A percentile compares a stretch with the other conserved stretches of the same genome.
phyloP scores from a whole-genome alignment of 2,329 filamentous ascomycete species.

The Fusarium domesticum region DNA sequence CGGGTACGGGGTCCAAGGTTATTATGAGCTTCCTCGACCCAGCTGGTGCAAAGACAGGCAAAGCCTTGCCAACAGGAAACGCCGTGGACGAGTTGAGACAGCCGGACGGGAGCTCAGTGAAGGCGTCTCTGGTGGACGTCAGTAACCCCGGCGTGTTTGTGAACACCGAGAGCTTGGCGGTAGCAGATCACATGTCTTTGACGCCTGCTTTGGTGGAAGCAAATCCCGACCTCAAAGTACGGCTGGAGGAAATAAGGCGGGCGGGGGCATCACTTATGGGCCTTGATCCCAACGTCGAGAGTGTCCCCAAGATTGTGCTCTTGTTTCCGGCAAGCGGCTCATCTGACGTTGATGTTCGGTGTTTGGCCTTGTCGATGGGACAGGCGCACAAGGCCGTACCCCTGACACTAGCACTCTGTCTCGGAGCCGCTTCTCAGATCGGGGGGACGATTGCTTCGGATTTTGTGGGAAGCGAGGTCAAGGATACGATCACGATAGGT shows the following conservation, averaged over 20 bases:
- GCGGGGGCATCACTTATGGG: constrained; percentile 61
- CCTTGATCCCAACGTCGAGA: constrained; percentile 43
- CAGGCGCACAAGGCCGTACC: constrained; percentile 57
- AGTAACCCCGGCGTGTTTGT: constrained; percentile 65
- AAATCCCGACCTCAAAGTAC: constrained; percentile 40
- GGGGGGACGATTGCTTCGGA: constrained; percentile 42
- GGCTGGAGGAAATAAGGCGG: constrained; percentile 55
- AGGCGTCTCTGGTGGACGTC: constrained; percentile 59
- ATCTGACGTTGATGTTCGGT: constrained; percentile 39
- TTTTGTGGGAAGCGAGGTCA: constrained; percentile 23
- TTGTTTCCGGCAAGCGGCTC: constrained; percentile 38
- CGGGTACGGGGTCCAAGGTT: constrained; percentile 55
- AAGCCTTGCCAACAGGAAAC: constrained; percentile 48
- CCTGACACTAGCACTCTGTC: constrained; percentile 53
- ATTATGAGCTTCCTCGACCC: constrained; percentile 61
- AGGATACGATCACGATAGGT: constrained; percentile 39
- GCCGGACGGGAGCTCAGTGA: constrained; percentile 35
- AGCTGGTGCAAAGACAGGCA: constrained; percentile 61
- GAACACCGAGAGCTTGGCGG: constrained; percentile 48
- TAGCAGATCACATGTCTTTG: constrained; percentile 46
- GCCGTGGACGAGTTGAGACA: constrained; percentile 48
- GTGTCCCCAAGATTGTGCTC: constrained; percentile 61
- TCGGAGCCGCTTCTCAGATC: constrained; percentile 47
- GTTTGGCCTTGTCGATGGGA: constrained; percentile 51
- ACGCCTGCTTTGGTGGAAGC: constrained; percentile 53